A percentile compares a stretch with the other conserved stretches of the same genome.
Evolutionary conservation across 495 filamentous ascomycete species (phyloP).

Genomic region (Viridothelium virens): DNA sequence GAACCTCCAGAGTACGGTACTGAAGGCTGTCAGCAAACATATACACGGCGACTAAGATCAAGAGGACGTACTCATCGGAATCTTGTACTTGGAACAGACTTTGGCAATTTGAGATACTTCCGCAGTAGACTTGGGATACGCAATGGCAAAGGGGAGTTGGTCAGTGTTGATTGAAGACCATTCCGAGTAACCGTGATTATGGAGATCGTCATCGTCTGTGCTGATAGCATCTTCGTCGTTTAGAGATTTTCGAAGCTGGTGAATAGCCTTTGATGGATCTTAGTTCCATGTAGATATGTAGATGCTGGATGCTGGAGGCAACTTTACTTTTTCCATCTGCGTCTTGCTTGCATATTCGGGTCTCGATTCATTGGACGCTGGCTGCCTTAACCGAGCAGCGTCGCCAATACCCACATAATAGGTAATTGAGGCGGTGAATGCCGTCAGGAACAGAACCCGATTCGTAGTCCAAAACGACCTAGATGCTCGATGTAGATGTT

Average conservation of each 20-base stretch:
- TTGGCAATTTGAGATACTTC: conserved; percentile 60
- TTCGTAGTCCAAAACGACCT: conserved; percentile 32
- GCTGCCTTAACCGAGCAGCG: conserved; percentile 13
- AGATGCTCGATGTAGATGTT: neutral
- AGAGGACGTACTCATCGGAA: conserved; percentile 50
- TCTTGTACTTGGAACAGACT: conserved; percentile 58
- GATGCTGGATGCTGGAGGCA: neutral
- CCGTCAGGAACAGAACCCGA: conserved; percentile 31
- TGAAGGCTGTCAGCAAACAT: neutral
- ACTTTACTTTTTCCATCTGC: conserved; percentile 32
- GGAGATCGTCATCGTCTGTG: conserved; percentile 75
- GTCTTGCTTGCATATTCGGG: conserved; percentile 31
- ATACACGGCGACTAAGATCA: neutral
- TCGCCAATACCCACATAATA: conserved; percentile 33
- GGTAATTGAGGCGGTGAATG: conserved; percentile 31
- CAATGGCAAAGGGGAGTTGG: conserved; percentile 42
- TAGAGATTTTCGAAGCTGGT: conserved; percentile 37
- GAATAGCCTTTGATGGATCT: conserved; percentile 31
- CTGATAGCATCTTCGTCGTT: conserved; percentile 64
- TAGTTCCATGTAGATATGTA: neutral
- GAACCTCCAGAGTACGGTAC: conserved; percentile 68
- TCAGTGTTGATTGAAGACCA: conserved; percentile 81
- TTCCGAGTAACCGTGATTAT: conserved; percentile 76
- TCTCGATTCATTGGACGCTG: conserved; percentile 17
- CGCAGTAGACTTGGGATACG: conserved; percentile 32